phyloP scores from a whole-genome alignment of 108 stramenopile species.

The Cyclotella sp. region DNA sequence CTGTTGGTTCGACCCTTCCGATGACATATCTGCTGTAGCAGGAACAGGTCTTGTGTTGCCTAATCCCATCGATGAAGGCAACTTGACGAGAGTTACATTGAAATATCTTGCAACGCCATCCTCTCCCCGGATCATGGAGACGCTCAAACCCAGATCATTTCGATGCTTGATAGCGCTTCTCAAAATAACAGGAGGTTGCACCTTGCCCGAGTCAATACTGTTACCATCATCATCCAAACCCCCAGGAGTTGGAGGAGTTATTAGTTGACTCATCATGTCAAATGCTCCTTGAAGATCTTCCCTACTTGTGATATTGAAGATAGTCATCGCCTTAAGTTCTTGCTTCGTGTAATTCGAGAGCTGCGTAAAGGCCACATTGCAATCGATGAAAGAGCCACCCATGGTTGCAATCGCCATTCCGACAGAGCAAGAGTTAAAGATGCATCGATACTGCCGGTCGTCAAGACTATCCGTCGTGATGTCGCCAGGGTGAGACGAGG shows the following conservation, averaged over 20 bases:
- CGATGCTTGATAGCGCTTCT: constrained; percentile 56
- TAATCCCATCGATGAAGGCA: constrained; percentile 70
- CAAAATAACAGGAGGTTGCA: constrained; percentile 28
- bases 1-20: constrained; percentile 8
- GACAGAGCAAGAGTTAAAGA: constrained; percentile 86
- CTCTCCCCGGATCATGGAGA: constrained; percentile 72
- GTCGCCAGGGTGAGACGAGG: constrained; percentile 71
- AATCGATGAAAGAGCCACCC: constrained; percentile 91
- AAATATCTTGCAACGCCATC: constrained; percentile 85
- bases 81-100: constrained; percentile 80
- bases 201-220: constrained; percentile 59
- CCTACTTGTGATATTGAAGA: constrained; percentile 84
- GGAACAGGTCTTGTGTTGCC: constrained; percentile 62
- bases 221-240: constrained; percentile 48
- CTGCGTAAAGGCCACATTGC: constrained; percentile 81
- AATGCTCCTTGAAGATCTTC: constrained; percentile 85
- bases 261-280: constrained; percentile 86
- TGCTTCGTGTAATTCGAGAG: constrained; percentile 75
- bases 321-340: constrained; percentile 85
- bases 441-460: constrained; percentile 76
- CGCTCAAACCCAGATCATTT: constrained; percentile 73
- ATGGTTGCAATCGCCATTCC: constrained; percentile 92
- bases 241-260: constrained; percentile 63
- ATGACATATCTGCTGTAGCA: constrained; percentile 62
- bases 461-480: constrained; percentile 62